Percentiles rank a stretch among this genome's conserved stretches.
These are phyloP conservation scores for Botryotinia calthae DNA, from an alignment of 2,329 filamentous ascomycete genomes.

Conservation along the genomic window DNA sequence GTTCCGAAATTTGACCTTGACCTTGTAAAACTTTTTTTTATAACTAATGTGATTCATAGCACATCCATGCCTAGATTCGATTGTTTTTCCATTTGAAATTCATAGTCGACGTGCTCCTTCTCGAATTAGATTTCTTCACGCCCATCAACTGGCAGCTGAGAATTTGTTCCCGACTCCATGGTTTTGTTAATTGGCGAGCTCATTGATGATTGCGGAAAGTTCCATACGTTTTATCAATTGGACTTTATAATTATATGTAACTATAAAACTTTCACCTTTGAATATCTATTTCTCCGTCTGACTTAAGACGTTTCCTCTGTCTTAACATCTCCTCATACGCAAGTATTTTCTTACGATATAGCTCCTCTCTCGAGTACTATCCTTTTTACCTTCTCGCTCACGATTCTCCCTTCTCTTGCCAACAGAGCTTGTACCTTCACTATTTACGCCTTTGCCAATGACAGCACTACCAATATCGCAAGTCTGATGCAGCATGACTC, in stretches of 20 bases:
- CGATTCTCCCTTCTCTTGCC: neutral
- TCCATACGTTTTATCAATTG: neutral
- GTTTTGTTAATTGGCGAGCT: neutral
- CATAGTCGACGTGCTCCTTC: neutral
- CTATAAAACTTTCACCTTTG: neutral
- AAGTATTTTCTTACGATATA: neutral
- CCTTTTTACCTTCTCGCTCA: neutral
- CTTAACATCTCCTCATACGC: too few relatives aligned
- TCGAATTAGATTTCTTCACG: neutral
- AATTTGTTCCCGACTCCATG: neutral
- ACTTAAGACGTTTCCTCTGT: neutral
- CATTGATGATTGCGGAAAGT: neutral
- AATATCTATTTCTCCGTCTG: too few relatives aligned
- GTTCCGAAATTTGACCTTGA: neutral
- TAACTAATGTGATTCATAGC: neutral
- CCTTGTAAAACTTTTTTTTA: neutral
- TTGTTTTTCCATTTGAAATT: neutral
- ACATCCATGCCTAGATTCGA: neutral
- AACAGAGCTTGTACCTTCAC: slow-evolving; percentile 4
- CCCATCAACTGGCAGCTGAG: neutral
- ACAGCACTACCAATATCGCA: neutral
- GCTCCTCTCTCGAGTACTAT: neutral
- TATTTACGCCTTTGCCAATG: neutral
- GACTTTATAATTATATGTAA: neutral
- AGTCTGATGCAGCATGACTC: neutral